phyloP scores from a whole-genome alignment of 2,329 filamentous ascomycete species.

The Colletotrichum navitas region DNA sequence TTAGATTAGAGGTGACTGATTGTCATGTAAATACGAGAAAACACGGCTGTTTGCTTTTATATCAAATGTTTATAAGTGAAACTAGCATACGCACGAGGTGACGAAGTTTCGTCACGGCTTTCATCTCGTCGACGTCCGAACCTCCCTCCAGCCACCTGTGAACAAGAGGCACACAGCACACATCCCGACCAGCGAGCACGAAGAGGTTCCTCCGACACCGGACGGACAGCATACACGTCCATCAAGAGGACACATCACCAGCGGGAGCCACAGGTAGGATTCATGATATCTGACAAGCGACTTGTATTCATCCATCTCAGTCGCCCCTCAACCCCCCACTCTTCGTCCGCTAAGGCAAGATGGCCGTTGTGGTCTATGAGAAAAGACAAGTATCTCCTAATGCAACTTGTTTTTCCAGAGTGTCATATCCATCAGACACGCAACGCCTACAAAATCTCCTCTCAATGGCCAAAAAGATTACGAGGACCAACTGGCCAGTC shows the following conservation, averaged over 20 bases:
- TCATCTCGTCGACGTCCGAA: too few relatives aligned
- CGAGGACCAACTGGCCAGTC: neutral
- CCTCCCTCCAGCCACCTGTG: too few relatives aligned
- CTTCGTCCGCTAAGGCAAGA: neutral
- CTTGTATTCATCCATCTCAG: conserved; percentile 5
- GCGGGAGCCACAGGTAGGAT: neutral
- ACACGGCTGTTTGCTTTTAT: too few relatives aligned
- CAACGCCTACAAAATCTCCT: neutral
- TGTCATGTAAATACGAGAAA: too few relatives aligned
- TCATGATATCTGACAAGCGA: neutral
- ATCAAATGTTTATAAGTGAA: too few relatives aligned
- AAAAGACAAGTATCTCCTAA: neutral
- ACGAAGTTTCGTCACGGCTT: too few relatives aligned
- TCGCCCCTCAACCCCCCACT: neutral
- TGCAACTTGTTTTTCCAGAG: neutral
- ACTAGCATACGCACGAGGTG: too few relatives aligned
- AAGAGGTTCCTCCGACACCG: neutral
- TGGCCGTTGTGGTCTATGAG: conserved; percentile 1
- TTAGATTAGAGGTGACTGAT: too few relatives aligned
- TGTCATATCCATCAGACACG: conserved; percentile 2
- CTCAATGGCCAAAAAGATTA: neutral
- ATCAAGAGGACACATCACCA: neutral
- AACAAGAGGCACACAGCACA: too few relatives aligned
- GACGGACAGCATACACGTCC: neutral
- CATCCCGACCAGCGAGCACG: neutral